These are phyloP conservation scores for Euphrasia arctica DNA, from an alignment of 305 asterid species.

Conservation along the genomic window DNA sequence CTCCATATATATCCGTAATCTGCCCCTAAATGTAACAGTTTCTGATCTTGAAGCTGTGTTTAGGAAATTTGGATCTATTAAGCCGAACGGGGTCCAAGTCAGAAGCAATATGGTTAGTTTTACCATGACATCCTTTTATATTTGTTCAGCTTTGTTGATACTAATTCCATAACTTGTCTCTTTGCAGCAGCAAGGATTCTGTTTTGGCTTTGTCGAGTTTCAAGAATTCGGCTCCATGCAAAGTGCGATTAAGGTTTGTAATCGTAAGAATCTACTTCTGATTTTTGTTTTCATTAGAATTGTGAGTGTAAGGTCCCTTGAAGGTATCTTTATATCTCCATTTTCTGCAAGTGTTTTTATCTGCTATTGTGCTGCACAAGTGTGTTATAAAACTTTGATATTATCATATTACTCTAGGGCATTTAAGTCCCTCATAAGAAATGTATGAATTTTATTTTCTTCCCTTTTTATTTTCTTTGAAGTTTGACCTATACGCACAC, in stretches of 20 bases:
- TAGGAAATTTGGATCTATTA: conserved; percentile 69
- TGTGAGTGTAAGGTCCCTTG: conserved; percentile 1
- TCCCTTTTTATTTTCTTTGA: background rate
- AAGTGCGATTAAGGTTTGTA: conserved; percentile 67
- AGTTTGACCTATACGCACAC: background rate
- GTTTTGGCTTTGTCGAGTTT: conserved; percentile 92
- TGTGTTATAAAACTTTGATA: background rate
- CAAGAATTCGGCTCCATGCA: conserved; percentile 72
- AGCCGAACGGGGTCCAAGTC: conserved; percentile 83
- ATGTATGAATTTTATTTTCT: too few relatives aligned
- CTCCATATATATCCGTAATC: conserved; percentile 73
- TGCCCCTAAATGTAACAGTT: conserved; percentile 63
- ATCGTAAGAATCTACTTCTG: conserved; percentile 22
- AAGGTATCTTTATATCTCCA: background rate
- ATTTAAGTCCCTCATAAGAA: background rate
- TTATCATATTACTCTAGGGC: background rate
- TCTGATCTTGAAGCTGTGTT: conserved; percentile 77
- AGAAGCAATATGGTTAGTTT: conserved; percentile 66
- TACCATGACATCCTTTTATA: conserved; percentile 12
- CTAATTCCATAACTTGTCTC: conserved; percentile 21
- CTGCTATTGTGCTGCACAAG: background rate
- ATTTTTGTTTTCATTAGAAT: conserved; percentile 14
- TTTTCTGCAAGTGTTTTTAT: background rate
- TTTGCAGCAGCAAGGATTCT: conserved; percentile 68
- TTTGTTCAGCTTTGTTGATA: conserved; percentile 22